Conservation (phyloP, 2,329 filamentous ascomycete genomes). For the Capronia americana region DNA sequence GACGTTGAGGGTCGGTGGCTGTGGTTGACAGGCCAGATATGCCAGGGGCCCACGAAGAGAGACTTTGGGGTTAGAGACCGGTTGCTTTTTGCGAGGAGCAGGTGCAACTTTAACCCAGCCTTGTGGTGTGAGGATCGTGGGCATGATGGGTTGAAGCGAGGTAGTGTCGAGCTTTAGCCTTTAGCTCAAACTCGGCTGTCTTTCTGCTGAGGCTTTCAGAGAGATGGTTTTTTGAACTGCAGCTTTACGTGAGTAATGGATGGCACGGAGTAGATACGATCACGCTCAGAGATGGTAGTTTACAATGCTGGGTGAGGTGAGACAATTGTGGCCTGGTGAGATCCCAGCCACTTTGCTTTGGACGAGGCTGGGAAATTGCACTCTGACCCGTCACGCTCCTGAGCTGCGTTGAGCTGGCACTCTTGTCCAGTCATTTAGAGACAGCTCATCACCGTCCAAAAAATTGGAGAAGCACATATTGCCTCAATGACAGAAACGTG, state of each 20-base stretch:
- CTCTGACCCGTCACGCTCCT: neutral
- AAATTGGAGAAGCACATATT: neutral
- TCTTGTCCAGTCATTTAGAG: neutral
- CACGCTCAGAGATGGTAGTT: neutral
- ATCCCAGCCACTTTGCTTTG: constrained; percentile 11
- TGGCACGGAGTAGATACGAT: neutral
- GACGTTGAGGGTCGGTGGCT: constrained; percentile 20
- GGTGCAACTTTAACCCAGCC: constrained; percentile 36
- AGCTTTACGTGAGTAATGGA: constrained; percentile 4
- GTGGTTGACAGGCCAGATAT: constrained; percentile 32
- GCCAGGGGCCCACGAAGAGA: constrained; percentile 29
- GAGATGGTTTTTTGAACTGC: neutral
- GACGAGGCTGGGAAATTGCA: constrained; percentile 24
- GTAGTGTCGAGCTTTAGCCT: neutral
- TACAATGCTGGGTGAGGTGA: neutral
- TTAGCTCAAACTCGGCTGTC: neutral
- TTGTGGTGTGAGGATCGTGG: constrained; percentile 35
- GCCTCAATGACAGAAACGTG: neutral
- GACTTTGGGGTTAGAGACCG: constrained; percentile 18
- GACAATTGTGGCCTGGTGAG: constrained; percentile 8
- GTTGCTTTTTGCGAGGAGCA: constrained; percentile 21
- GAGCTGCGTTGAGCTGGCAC: neutral
- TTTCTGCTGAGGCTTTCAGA: neutral
- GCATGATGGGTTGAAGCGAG: constrained; percentile 19
- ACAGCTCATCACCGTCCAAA: neutral